Percentiles rank a stretch among this genome's conserved stretches.
Conservation (phyloP, 106 monocot species). For the Dioscorea dumetorum region DNA sequence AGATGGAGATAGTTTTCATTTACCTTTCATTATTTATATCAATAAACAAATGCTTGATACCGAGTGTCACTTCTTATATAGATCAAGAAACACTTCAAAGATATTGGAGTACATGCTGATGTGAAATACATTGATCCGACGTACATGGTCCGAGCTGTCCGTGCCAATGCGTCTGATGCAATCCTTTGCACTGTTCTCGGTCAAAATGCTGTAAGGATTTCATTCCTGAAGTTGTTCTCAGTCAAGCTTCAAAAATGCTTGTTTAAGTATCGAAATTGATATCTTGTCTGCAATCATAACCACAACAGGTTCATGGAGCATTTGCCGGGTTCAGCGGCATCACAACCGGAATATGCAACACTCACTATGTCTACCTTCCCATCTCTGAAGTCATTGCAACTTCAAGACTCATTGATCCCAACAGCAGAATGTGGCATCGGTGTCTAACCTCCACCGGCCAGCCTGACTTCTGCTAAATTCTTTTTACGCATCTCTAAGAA, state of each 20-base stretch:
- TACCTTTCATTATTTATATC: background rate
- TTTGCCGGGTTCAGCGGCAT: constrained; percentile 72
- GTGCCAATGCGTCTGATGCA: constrained; percentile 59
- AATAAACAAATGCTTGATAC: background rate
- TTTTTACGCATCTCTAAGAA: background rate
- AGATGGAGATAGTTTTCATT: background rate
- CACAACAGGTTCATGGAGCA: constrained; percentile 48
- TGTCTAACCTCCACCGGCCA: constrained; percentile 66
- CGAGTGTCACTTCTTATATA: constrained; percentile 4
- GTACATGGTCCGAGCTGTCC: constrained; percentile 45
- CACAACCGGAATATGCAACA: constrained; percentile 60
- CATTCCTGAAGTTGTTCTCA: too few species aligned
- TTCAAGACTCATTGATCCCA: constrained; percentile 36
- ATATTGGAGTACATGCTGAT: constrained; percentile 33
- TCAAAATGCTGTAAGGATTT: constrained; percentile 50
- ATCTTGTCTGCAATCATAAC: too few species aligned
- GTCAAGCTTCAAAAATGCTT: too few species aligned
- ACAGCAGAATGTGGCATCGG: constrained; percentile 77
- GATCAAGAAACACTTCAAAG: constrained; percentile 45
- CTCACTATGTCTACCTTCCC: constrained; percentile 63
- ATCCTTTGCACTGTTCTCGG: constrained; percentile 61
- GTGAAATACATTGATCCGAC: constrained; percentile 59
- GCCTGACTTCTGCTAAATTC: constrained; percentile 34
- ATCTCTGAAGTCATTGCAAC: constrained; percentile 51
- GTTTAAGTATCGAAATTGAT: too few species aligned